Base-by-base conservation (phyloP, 257 asterid genomes). In the Jacaranda copaia region DNA sequence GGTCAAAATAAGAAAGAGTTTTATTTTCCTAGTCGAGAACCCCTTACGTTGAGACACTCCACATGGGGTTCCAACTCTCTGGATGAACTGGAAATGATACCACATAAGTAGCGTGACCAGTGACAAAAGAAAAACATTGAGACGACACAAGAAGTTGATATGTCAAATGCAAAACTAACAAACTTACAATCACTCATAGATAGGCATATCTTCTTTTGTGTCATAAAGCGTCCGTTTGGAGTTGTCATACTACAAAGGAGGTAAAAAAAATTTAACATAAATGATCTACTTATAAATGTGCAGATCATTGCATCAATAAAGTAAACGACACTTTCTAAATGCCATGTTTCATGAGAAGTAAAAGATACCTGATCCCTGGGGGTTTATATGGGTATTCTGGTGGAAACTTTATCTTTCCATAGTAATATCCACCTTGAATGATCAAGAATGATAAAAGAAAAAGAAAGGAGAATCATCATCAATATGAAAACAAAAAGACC, bases 371-470 rank as follows among this genome's bases (percentile, higher is more conserved):
- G 84, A 96, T 93, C 66, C 93, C 94, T 45, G 98, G 98, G 75
- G 99, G 99, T 82, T 96, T 96, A 63, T 80, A 93, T 10, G 98
- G 97, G 86, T 96, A 96, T 57, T 96, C 97, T 51, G 99, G 89
- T 76, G 99, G 99, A 87, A 96, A 96, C 83, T 89, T 93, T 78
- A 96, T 90, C 87, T 92, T 91, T 79, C 99, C 99, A 79, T 96
- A 89, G 82, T 93, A 96, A 87, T 86, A 96, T 74, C 99, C 99
- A 81, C 98, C 99, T 93, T 59, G 58, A 76, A 59, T 8, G 57
- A 81, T 70, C 66, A 70, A 68, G 43, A 73, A 73, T 19, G 38
- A 48, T 43, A 74, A 61, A 66, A 58, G 16, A 48, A 63, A 55
- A 69, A 72, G 65, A 70, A 75, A 74, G 40, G 60, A 74, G 35